Percentiles rank a stretch among this genome's conserved stretches.
phyloP scores from a whole-genome alignment of 352 stramenopile species.

The Globisporangium abappressorium region DNA sequence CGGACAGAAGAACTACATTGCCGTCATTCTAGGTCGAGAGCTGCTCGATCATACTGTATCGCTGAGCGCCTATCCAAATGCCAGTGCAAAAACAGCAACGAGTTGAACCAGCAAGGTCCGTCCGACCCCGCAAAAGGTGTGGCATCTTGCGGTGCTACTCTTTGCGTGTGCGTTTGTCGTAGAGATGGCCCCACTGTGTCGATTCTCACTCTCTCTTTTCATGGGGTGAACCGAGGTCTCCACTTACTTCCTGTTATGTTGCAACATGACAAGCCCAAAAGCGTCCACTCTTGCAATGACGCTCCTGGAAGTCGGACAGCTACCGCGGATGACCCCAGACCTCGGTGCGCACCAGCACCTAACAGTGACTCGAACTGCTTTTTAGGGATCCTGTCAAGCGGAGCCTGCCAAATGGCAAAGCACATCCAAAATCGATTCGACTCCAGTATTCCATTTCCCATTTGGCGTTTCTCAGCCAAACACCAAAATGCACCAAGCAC shows the following conservation, averaged over 20 bases:
- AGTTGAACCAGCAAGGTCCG: background rate
- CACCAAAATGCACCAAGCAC: background rate
- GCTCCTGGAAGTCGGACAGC: background rate
- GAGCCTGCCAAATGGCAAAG: background rate
- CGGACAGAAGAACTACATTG: background rate
- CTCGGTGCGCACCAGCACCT: background rate
- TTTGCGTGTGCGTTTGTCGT: background rate
- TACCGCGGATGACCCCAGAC: background rate
- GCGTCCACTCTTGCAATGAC: background rate
- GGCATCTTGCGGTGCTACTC: background rate
- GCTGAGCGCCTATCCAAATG: background rate
- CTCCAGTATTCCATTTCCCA: background rate
- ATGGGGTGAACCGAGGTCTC: background rate
- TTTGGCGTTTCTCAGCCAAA: background rate
- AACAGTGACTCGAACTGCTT: background rate
- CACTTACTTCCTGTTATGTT: background rate
- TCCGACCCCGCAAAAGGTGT: background rate
- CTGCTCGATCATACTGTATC: background rate
- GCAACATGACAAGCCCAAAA: background rate
- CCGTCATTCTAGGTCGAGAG: background rate
- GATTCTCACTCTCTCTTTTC: background rate
- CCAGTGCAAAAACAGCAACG: background rate
- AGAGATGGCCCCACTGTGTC: background rate
- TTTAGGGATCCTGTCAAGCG: background rate
- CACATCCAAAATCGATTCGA: background rate